Percentiles rank a stretch among this genome's conserved stretches.
Conservation (phyloP, 2,329 filamentous ascomycete genomes). For the Calonectria pteridis region DNA sequence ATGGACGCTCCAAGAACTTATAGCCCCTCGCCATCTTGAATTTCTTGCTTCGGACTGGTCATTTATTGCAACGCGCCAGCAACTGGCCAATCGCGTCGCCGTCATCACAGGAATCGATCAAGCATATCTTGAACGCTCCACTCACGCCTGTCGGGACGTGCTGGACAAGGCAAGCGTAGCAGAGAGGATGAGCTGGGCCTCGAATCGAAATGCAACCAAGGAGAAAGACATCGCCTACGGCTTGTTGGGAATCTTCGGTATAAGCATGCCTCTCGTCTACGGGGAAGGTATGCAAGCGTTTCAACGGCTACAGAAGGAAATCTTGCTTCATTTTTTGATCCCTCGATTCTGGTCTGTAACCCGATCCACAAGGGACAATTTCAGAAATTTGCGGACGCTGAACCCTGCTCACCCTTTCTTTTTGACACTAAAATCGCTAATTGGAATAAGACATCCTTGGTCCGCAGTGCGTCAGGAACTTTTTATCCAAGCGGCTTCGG, state of each 20-base stretch:
- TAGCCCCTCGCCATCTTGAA: background rate
- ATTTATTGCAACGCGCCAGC: background rate
- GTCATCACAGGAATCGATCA: background rate
- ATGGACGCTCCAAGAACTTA: constrained; percentile 7
- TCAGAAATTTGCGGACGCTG: background rate
- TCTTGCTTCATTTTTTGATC: background rate
- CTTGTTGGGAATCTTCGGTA: background rate
- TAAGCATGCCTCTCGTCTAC: background rate
- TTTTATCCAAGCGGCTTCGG: background rate
- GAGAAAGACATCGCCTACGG: background rate
- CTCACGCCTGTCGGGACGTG: background rate
- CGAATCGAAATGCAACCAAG: background rate
- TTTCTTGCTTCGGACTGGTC: background rate
- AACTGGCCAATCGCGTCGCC: background rate
- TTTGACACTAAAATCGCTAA: background rate
- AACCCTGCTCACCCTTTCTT: background rate
- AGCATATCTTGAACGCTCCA: background rate
- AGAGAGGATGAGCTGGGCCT: background rate
- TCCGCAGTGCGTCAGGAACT: background rate
- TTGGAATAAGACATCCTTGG: background rate
- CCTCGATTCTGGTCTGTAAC: background rate
- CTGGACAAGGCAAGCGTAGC: background rate
- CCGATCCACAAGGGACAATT: background rate
- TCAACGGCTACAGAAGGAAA: background rate
- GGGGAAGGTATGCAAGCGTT: background rate